phyloP scores from a whole-genome alignment of 768 basidiomycete species.

The Calocybe gangraenosa region DNA sequence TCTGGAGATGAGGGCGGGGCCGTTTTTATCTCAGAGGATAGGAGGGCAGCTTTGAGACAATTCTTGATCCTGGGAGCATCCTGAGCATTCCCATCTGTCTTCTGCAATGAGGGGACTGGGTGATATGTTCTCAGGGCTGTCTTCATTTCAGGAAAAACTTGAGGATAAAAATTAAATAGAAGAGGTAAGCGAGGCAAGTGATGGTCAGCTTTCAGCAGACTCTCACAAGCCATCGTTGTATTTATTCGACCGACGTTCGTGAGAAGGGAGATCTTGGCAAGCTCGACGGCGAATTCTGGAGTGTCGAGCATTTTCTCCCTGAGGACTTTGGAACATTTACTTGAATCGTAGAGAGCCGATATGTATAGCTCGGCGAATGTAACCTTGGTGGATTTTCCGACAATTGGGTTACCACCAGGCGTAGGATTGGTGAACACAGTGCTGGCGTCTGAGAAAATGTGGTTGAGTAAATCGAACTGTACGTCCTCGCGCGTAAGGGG shows the following conservation, averaged over 20 bases:
- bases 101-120: slow-evolving; percentile 85
- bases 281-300: slow-evolving; percentile 72
- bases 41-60: slow-evolving; percentile 75
- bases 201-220: slow-evolving; percentile 3
- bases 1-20: slow-evolving; percentile 70
- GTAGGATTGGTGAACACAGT: slow-evolving; percentile 68
- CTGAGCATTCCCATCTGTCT: slow-evolving; percentile 83
- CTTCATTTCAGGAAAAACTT: slow-evolving; percentile 93
- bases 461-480: slow-evolving; percentile 79
- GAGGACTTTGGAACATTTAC: slow-evolving; percentile 83
- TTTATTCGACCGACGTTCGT: slow-evolving; percentile 91
- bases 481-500: slow-evolving; percentile 81
- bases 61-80: slow-evolving; percentile 93
- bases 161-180: too few species aligned
- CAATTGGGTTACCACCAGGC: slow-evolving; percentile 39
- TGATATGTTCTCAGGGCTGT: slow-evolving; percentile 88
- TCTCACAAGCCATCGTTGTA: slow-evolving; percentile 84
- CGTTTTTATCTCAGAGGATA: slow-evolving; percentile 63
- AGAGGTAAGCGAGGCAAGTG: slow-evolving; percentile 13
- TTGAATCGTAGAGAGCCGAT: slow-evolving; percentile 73
- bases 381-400: slow-evolving; percentile 47
- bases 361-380: slow-evolving; percentile 84
- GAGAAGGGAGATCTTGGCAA: slow-evolving; percentile 78
- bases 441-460: slow-evolving; percentile 69
- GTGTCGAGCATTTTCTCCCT: slow-evolving; percentile 85